Evolutionary conservation across 345 rosid species (phyloP).

Genomic region (Aethionema arabicum): DNA sequence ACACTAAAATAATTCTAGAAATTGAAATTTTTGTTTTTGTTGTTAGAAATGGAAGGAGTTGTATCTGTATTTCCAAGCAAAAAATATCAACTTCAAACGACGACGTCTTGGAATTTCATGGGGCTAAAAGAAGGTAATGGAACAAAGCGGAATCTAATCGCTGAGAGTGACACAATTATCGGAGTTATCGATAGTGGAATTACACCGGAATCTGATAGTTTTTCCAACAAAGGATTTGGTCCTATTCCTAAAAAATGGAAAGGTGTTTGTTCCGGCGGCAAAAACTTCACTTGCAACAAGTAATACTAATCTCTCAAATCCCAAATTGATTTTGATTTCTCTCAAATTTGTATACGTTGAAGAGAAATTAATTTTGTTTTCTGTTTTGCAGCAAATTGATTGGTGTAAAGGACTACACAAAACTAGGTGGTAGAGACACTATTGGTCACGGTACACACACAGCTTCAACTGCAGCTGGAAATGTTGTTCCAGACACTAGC

Average conservation of each 20-base stretch:
- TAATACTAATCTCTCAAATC: constrained; percentile 11
- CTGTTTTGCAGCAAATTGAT: constrained; percentile 26
- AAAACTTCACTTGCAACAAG: constrained; percentile 59
- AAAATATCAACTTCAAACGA: constrained; percentile 41
- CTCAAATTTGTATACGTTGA: no score
- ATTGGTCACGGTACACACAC: constrained; percentile 50
- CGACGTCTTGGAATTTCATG: constrained; percentile 62
- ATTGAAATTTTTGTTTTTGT: background rate
- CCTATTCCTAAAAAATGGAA: constrained; percentile 54
- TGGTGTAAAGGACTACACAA: constrained; percentile 35
- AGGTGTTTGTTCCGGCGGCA: constrained; percentile 41
- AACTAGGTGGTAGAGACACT: constrained; percentile 24
- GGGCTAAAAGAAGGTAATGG: constrained; percentile 36
- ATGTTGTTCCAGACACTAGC: constrained; percentile 30
- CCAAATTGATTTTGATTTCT: no score
- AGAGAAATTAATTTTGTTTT: no score
- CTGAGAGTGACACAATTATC: constrained; percentile 40
- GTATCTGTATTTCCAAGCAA: constrained; percentile 51
- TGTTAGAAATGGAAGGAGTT: constrained; percentile 39
- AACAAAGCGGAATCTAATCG: background rate
- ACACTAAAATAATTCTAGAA: background rate
- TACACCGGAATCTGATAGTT: constrained; percentile 51
- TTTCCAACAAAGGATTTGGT: constrained; percentile 48
- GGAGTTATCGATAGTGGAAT: constrained; percentile 47
- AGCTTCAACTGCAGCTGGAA: constrained; percentile 60